phyloP scores from a whole-genome alignment of 768 basidiomycete genomes.

The Tremella mesenterica region DNA sequence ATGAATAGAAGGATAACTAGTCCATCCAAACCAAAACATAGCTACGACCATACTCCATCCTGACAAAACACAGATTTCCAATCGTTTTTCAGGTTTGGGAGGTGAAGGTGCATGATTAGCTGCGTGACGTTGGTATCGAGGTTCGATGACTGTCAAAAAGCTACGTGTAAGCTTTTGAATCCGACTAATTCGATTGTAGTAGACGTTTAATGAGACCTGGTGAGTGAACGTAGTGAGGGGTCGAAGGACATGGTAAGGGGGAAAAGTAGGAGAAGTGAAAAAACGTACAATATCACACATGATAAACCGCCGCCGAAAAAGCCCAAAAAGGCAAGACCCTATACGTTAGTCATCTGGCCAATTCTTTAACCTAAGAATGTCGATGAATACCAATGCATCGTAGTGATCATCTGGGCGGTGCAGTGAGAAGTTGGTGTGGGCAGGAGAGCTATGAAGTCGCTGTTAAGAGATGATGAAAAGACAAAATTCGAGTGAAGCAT shows the following conservation, averaged over 20 bases:
- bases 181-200: too few species aligned
- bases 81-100: conserved; percentile 41
- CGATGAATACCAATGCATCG: too few species aligned
- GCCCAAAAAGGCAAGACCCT: conserved; percentile 44
- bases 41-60: conserved; percentile 42
- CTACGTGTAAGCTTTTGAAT: conserved; percentile 15
- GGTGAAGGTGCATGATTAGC: conserved; percentile 29
- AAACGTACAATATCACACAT: conserved; percentile 30
- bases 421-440: too few species aligned
- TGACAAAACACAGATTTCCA: conserved; percentile 42
- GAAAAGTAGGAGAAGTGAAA: too few species aligned
- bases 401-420: too few species aligned
- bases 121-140: conserved; percentile 37
- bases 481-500: too few species aligned
- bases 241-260: neutral
- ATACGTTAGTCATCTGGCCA: too few species aligned
- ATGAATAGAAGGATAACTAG: conserved; percentile 42
- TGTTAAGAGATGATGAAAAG: too few species aligned
- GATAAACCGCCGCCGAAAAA: conserved; percentile 41
- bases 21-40: conserved; percentile 48
- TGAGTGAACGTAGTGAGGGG: neutral
- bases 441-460: too few species aligned
- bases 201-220: neutral
- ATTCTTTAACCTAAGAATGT: too few species aligned
- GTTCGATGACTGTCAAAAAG: conserved; percentile 44